Conservation (phyloP, 805 yeast genomes). For the Tetrapisispora fleetii region DNA sequence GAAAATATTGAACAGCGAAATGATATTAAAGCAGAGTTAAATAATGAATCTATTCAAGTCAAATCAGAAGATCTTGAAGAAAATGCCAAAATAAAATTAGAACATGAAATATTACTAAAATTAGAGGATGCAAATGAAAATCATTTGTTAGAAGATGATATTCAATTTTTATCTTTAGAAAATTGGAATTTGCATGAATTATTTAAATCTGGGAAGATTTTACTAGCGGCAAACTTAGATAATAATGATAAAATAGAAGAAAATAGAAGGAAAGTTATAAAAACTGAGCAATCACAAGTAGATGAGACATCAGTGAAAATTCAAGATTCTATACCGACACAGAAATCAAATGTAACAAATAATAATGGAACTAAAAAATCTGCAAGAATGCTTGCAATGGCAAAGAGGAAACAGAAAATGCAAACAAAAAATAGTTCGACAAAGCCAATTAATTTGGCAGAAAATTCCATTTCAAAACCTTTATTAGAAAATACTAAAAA, state of each 20-base stretch:
- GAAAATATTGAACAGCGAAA: constrained; percentile 4
- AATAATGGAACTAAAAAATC: constrained; percentile 30
- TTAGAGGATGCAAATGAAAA: constrained; percentile 20
- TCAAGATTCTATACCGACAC: constrained; percentile 1
- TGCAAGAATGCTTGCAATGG: constrained; percentile 86
- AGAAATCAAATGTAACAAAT: background rate
- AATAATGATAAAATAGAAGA: constrained; percentile 7
- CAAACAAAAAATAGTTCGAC: constrained; percentile 43
- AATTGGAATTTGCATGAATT: constrained; percentile 24
- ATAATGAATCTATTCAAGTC: background rate
- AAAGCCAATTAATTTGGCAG: constrained; percentile 59
- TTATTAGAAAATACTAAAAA: constrained; percentile 23
- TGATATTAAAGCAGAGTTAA: background rate
- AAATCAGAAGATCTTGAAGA: constrained; percentile 11
- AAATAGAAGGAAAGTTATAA: constrained; percentile 7
- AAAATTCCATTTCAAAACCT: constrained; percentile 52
- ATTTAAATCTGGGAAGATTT: constrained; percentile 20
- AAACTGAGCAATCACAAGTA: constrained; percentile 7
- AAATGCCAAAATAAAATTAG: constrained; percentile 27
- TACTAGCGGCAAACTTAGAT: constrained; percentile 22
- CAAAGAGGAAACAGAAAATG: constrained; percentile 78
- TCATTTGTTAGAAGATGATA: constrained; percentile 17
- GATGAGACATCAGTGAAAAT: background rate
- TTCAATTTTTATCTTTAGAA: constrained; percentile 13
- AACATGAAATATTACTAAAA: constrained; percentile 26